Conservation (phyloP, 1,284 basidiomycete species). For the Sphaerobolus stellatus region DNA sequence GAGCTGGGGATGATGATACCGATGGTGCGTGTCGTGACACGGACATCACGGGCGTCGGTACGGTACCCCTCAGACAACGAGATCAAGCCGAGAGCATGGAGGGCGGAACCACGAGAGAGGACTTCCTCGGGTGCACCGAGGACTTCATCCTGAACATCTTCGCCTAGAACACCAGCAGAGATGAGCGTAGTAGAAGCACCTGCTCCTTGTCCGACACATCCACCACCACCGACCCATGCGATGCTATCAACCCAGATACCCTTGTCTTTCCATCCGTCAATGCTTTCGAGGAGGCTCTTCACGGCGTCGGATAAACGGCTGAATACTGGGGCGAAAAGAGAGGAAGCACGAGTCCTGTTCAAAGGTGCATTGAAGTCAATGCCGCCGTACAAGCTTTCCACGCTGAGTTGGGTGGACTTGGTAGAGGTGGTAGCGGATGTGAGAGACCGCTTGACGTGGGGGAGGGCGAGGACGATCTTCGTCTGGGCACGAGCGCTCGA, state of each 20-base stretch:
- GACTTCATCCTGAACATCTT: conserved; percentile 47
- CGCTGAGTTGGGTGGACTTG: conserved; percentile 33
- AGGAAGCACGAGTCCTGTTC: conserved; percentile 92
- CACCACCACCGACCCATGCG: conserved; percentile 71
- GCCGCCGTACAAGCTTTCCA: conserved; percentile 95
- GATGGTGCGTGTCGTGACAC: conserved; percentile 67
- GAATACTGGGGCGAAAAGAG: conserved; percentile 79
- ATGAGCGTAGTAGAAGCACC: conserved; percentile 77
- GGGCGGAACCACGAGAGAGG: conserved; percentile 84
- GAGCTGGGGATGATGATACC: conserved; percentile 79
- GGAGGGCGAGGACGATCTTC: conserved; percentile 89
- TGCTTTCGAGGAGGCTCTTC: conserved; percentile 55
- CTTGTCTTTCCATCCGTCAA: conserved; percentile 25
- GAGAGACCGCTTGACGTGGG: conserved; percentile 93
- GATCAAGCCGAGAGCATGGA: conserved; percentile 76
- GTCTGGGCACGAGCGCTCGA: conserved; percentile 86
- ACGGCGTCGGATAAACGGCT: conserved; percentile 65
- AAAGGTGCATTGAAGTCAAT: conserved; percentile 90
- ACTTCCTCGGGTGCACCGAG: conserved; percentile 85
- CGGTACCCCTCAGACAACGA: conserved; percentile 49
- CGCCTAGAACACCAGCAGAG: conserved; percentile 63
- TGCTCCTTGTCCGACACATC: conserved; percentile 79
- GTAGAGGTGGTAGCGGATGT: conserved; percentile 57
- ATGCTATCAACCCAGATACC: conserved; percentile 82
- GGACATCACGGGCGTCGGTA: conserved; percentile 44